A percentile compares a stretch with the other conserved stretches of the same genome.
Conservation (phyloP, 2,329 filamentous ascomycete genomes). For the Phialocephala sp. region DNA sequence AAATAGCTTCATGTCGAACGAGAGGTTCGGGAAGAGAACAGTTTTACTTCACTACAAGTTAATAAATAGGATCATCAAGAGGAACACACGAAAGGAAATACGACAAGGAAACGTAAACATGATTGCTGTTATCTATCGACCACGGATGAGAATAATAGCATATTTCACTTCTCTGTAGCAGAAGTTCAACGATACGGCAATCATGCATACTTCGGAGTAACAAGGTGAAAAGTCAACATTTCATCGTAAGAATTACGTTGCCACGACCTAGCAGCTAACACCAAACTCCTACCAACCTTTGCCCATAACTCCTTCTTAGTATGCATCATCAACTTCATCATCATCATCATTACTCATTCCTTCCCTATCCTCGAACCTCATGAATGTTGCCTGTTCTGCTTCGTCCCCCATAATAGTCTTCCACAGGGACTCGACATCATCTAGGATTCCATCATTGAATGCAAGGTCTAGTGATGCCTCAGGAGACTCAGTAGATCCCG, state of each 20-base stretch:
- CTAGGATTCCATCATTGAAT: constrained; percentile 74
- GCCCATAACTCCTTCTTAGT: constrained; percentile 12
- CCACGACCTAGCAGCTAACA: neutral
- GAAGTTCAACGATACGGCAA: too few relatives aligned
- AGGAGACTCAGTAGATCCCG: constrained; percentile 34
- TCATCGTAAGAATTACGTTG: neutral
- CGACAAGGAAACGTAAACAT: too few relatives aligned
- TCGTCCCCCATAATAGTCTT: constrained; percentile 53
- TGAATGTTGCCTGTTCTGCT: constrained; percentile 56
- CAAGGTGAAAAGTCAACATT: too few relatives aligned
- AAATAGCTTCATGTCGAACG: too few relatives aligned
- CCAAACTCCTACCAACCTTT: constrained; percentile 5
- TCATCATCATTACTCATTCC: constrained; percentile 65
- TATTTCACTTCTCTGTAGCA: too few relatives aligned
- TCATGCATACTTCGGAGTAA: too few relatives aligned
- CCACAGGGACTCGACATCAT: constrained; percentile 75
- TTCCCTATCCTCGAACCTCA: constrained; percentile 80
- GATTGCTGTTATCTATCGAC: too few relatives aligned
- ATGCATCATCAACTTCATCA: constrained; percentile 52
- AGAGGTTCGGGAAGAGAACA: too few relatives aligned
- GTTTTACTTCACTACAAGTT: too few relatives aligned
- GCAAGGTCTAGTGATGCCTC: constrained; percentile 67
- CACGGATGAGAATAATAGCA: too few relatives aligned
- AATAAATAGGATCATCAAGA: too few relatives aligned
- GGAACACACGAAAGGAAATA: too few relatives aligned